Conservation (phyloP, 169 alveolate genomes). For the Miamiensis avidus region DNA sequence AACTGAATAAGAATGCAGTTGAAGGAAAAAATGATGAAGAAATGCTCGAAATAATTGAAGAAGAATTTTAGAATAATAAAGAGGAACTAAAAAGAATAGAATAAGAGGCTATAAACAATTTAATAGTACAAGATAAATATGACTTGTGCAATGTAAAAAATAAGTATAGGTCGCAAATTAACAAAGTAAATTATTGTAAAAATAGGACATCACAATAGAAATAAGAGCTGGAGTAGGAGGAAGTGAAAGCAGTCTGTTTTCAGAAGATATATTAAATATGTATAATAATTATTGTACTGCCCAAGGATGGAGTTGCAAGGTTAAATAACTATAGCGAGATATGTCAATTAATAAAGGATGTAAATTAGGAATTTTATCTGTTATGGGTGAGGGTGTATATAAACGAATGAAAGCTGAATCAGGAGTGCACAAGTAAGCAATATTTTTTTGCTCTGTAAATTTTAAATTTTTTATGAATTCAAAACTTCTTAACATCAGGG, state of each 20-base stretch:
- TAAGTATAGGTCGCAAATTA: neutral
- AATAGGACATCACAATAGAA: slow-evolving; percentile 57
- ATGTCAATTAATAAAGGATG: slow-evolving; percentile 63
- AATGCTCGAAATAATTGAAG: neutral
- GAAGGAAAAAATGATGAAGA: neutral
- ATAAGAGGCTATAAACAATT: neutral
- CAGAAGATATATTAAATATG: slow-evolving; percentile 84
- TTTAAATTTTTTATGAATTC: neutral
- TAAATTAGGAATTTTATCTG: slow-evolving; percentile 64
- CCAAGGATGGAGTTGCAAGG: slow-evolving; percentile 56
- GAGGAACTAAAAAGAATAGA: neutral
- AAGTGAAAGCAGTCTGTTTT: slow-evolving; percentile 83
- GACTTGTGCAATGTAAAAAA: neutral
- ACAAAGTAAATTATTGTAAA: too few relatives aligned
- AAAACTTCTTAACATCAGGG: slow-evolving; percentile 48
- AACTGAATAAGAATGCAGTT: too few relatives aligned
- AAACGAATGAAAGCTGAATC: slow-evolving; percentile 68
- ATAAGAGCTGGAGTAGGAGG: slow-evolving; percentile 92
- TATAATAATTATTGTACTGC: slow-evolving; percentile 57
- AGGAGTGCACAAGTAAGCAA: slow-evolving; percentile 83
- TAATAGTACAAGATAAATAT: neutral
- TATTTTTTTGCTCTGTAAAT: neutral
- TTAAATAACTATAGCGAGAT: slow-evolving; percentile 57
- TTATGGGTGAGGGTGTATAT: slow-evolving; percentile 74
- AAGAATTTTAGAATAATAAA: neutral